Conservation (phyloP, 1,284 basidiomycete genomes). For the Mrakiaceae sp. region DNA sequence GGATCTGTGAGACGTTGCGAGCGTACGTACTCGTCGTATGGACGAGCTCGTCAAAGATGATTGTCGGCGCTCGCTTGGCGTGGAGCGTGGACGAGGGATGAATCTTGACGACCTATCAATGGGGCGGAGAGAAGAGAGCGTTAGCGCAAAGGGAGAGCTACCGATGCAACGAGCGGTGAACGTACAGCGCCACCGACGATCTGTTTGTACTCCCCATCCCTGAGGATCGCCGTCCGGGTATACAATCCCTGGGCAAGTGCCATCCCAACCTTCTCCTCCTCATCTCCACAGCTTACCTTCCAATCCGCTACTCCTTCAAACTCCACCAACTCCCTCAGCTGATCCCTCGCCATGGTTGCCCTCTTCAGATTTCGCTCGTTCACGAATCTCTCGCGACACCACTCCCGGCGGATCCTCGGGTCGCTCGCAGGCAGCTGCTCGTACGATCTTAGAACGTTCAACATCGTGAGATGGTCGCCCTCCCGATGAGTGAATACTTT, state of each 20-base stretch:
- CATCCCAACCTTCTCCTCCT: neutral
- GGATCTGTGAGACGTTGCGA: slow-evolving; percentile 68
- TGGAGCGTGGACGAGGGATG: slow-evolving; percentile 72
- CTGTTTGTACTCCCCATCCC: slow-evolving; percentile 73
- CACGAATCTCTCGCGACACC: slow-evolving; percentile 73
- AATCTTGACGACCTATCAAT: slow-evolving; percentile 60
- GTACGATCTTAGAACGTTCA: slow-evolving; percentile 77
- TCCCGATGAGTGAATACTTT: slow-evolving; percentile 67
- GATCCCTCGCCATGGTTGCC: slow-evolving; percentile 67
- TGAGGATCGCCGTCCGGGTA: slow-evolving; percentile 70
- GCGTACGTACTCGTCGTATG: slow-evolving; percentile 78
- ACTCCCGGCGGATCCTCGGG: slow-evolving; percentile 34
- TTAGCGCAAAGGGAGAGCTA: neutral
- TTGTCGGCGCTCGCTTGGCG: slow-evolving; percentile 66
- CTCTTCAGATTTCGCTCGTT: slow-evolving; percentile 79
- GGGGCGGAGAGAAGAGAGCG: neutral
- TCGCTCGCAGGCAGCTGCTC: slow-evolving; percentile 40
- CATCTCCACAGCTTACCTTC: neutral
- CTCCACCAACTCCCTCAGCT: slow-evolving; percentile 59
- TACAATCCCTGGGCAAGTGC: slow-evolving; percentile 61
- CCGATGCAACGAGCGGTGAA: slow-evolving; percentile 13
- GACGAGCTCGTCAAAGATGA: slow-evolving; percentile 84
- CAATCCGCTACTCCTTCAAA: slow-evolving; percentile 32
- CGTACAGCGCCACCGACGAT: slow-evolving; percentile 62
- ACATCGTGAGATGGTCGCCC: slow-evolving; percentile 81